phyloP scores from a whole-genome alignment of 805 yeast species.

The Ogataea nonfermentans region DNA sequence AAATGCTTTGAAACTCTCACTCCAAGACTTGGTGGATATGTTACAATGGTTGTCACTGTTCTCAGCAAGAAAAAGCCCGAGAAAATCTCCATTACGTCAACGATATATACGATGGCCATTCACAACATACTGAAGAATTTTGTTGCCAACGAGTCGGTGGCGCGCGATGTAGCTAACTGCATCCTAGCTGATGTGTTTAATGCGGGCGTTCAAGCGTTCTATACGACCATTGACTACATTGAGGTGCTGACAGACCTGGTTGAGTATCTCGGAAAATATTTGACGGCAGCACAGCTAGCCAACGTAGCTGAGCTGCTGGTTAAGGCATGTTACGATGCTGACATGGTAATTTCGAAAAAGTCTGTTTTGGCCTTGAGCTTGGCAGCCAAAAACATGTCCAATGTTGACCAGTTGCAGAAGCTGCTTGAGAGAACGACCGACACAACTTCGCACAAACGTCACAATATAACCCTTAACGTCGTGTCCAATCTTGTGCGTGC shows the following conservation, averaged over 20 bases:
- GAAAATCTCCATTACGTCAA: conserved; percentile 39
- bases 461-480: conserved; percentile 19
- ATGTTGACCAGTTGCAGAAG: conserved; percentile 19
- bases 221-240: conserved; percentile 48
- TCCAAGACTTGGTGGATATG: conserved; percentile 36
- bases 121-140: conserved; percentile 41
- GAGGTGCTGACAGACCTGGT: conserved; percentile 61
- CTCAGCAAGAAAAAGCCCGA: conserved; percentile 27
- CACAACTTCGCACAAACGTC: conserved; percentile 6
- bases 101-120: conserved; percentile 53
- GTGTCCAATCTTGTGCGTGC: conserved; percentile 27
- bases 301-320: conserved; percentile 32
- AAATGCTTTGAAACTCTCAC: conserved; percentile 44
- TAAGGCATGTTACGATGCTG: conserved; percentile 37
- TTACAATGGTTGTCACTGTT: conserved; percentile 32
- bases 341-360: conserved; percentile 45
- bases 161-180: conserved; percentile 33
- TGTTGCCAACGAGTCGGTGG: conserved; percentile 22
- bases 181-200: conserved; percentile 36
- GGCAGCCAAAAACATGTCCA: conserved; percentile 29
- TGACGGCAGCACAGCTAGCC: conserved; percentile 24
- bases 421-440: conserved; percentile 13
- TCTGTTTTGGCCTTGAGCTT: conserved; percentile 40
- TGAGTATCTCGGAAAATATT: conserved; percentile 39
- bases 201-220: conserved; percentile 25